Conservation (phyloP, 495 filamentous ascomycete species). For the Paragyromitra xinjiangensis region DNA sequence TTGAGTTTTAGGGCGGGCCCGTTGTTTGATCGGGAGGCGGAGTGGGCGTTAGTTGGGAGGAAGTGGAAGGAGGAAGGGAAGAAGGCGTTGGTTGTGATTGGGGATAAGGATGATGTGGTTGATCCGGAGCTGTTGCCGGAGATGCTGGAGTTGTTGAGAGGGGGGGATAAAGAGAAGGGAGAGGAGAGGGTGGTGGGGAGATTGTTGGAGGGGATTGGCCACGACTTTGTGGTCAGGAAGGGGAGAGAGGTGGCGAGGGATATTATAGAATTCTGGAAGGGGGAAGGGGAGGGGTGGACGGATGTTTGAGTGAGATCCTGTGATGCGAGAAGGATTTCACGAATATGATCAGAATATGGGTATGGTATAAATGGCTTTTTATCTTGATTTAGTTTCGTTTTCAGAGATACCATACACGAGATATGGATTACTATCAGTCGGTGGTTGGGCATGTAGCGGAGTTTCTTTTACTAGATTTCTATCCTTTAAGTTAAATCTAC, state of each 20-base stretch:
- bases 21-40: conserved; percentile 65
- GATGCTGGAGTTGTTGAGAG: conserved; percentile 50
- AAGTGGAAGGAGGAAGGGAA: conserved; percentile 57
- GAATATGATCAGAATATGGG: neutral
- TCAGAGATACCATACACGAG: neutral
- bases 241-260: conserved; percentile 42
- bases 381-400: neutral
- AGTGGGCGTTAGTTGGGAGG: conserved; percentile 62
- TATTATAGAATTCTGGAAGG: conserved; percentile 43
- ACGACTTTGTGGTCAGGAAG: conserved; percentile 51
- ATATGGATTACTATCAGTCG: neutral
- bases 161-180: conserved; percentile 34
- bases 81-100: conserved; percentile 64
- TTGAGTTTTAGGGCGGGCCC: conserved; percentile 66
- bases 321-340: neutral
- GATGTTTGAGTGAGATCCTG: neutral
- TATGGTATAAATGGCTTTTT: neutral
- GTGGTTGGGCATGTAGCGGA: neutral
- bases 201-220: conserved; percentile 35
- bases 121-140: conserved; percentile 41
- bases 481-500: neutral
- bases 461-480: neutral
- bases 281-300: neutral
- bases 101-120: conserved; percentile 63
- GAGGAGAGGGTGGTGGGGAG: conserved; percentile 36